Base-by-base conservation (phyloP, 345 rosid genomes). In the Eucalyptus dawsonii region DNA sequence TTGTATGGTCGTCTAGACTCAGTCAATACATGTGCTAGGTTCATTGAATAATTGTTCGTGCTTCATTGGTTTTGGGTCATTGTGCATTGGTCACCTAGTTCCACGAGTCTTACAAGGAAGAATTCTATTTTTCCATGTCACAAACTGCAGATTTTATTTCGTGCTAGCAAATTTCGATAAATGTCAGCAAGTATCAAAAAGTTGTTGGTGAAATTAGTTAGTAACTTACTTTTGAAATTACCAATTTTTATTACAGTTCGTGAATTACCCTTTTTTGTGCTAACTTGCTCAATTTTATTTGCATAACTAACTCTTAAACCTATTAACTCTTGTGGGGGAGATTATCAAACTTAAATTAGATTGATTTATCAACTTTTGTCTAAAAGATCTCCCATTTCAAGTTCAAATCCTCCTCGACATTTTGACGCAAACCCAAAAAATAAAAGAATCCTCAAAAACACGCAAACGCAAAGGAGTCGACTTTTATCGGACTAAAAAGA, bases 1-100 rank as follows among this genome's bases (percentile, higher is more conserved):
- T 24, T 24, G 12, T 5, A 60, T 0, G 67, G 29, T 0, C n/a
- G 31, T 60, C 67, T 11, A 25, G 14, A 27, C 0, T 60, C 67
- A 25, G 14, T 60, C 29, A 0, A 60, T 60, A 27, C 67, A 60
- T 12, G 67, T 6, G 29, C n/a, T 27, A 12, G n/a, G 67, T 60
- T 6, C 31, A 11, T 60, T 60, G 31, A 60, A 60, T 60, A 27
- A 53, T 53, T 1, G 58, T 19, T 53, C 24, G 24, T 19, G 56
- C 24, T 60, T 60, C 31, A 27, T 60, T 11, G 67, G n/a, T 60
- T 27, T 60, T 27, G 67, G 67, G n/a, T 60, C 67, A 25, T 60
- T 60, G 67, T 25, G 67, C 14, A 60, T 60, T 6, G 67, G 14
- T 60, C 67, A 27, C 31, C 67, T 60, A 27, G 67, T 60, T 60